Evolutionary conservation across 768 basidiomycete species (phyloP).

Genomic region (Pisolithus microcarpus): DNA sequence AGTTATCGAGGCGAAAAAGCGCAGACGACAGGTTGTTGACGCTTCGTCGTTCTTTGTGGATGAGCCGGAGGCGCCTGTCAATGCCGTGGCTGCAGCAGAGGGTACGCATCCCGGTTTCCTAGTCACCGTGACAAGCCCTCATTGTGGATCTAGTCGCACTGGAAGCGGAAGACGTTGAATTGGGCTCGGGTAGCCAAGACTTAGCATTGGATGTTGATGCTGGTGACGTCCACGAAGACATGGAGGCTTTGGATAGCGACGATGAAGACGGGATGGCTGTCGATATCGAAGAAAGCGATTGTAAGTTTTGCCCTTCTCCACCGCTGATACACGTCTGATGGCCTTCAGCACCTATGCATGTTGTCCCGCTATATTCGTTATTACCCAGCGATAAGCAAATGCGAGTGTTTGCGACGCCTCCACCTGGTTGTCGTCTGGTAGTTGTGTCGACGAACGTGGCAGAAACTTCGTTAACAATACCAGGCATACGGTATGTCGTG

Average conservation of each 20-base stretch:
- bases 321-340: not conserved
- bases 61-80: constrained; percentile 9
- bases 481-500: constrained; percentile 95
- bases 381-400: constrained; percentile 92
- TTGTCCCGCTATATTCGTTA: constrained; percentile 90
- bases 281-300: constrained; percentile 59
- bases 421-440: constrained; percentile 74
- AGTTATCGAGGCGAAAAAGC: constrained; percentile 49
- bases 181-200: constrained; percentile 45
- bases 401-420: constrained; percentile 83
- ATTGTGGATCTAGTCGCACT: constrained; percentile 46
- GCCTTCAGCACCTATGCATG: constrained; percentile 77
- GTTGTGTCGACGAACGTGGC: constrained; percentile 96
- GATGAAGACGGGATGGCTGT: constrained; percentile 53
- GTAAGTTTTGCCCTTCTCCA: constrained; percentile 31
- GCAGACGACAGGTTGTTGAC: constrained; percentile 23
- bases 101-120: constrained; percentile 3
- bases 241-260: constrained; percentile 70
- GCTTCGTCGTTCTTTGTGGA: constrained; percentile 24
- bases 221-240: constrained; percentile 53
- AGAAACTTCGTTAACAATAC: constrained; percentile 95
- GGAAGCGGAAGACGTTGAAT: constrained; percentile 76
- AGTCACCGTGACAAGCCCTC: not conserved
- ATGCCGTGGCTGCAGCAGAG: constrained; percentile 15
- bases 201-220: constrained; percentile 66